A percentile compares a stretch with the other conserved stretches of the same genome.
Evolutionary conservation across 192 early-diverging fungal genomes (phyloP).

Genomic region (Rhizoclosmatium globosum): DNA sequence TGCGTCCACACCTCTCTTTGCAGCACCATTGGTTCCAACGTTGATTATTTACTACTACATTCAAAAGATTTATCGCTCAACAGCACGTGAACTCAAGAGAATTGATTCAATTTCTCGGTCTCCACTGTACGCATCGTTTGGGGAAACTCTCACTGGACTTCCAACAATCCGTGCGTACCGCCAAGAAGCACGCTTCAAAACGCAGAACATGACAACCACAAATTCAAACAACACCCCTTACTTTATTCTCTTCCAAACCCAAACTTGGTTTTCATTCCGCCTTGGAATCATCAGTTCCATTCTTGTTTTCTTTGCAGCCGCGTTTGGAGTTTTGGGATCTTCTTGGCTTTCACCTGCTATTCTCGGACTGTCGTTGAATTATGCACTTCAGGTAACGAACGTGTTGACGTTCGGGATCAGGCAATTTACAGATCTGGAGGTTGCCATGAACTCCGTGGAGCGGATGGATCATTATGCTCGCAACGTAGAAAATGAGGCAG

Average conservation of each 20-base stretch:
- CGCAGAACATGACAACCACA: conserved; percentile 63
- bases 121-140: conserved; percentile 40
- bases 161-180: conserved; percentile 85
- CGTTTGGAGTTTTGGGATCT: conserved; percentile 78
- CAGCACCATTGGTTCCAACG: conserved; percentile 75
- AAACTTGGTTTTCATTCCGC: conserved; percentile 44
- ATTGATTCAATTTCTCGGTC: conserved; percentile 41
- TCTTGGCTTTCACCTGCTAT: conserved; percentile 57
- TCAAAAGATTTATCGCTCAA: conserved; percentile 77
- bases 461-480: conserved; percentile 52
- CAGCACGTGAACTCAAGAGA: conserved; percentile 61
- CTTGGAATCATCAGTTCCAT: conserved; percentile 64
- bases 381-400: conserved; percentile 79
- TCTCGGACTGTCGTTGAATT: conserved; percentile 36
- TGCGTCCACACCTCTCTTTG: conserved; percentile 71
- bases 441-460: conserved; percentile 62
- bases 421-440: conserved; percentile 69
- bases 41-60: conserved; percentile 76
- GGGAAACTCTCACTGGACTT: conserved; percentile 66
- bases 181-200: conserved; percentile 51
- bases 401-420: conserved; percentile 79
- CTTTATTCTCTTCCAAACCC: conserved; percentile 28
- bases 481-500: conserved; percentile 50
- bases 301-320: conserved; percentile 75
- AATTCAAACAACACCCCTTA: conserved; percentile 79